phyloP scores from a whole-genome alignment of 306 rosid species.

The Cajanus cajan region DNA sequence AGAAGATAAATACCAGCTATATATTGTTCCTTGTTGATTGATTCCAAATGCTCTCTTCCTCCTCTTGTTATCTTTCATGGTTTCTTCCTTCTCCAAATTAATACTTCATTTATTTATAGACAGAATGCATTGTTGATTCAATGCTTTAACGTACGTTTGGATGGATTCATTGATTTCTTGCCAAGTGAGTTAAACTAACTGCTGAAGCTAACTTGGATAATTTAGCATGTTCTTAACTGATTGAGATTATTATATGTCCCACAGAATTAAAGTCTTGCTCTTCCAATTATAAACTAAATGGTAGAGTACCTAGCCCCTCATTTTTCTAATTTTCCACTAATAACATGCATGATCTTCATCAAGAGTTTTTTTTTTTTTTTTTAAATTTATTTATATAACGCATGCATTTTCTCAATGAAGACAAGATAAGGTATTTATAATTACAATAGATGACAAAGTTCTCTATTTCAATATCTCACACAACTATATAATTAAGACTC shows the following conservation, averaged over 20 bases:
- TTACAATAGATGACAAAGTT: too few relatives aligned
- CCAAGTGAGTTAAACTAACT: not conserved
- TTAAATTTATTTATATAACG: too few relatives aligned
- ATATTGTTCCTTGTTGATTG: not conserved
- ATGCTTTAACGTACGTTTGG: not conserved
- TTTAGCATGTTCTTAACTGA: not conserved
- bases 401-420: too few relatives aligned
- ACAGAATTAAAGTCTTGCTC: slow-evolving; percentile 9
- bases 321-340: not conserved
- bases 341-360: too few relatives aligned
- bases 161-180: not conserved
- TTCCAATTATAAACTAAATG: not conserved
- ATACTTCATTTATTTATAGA: not conserved
- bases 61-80: not conserved
- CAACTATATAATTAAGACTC: too few relatives aligned
- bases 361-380: too few relatives aligned
- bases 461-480: too few relatives aligned
- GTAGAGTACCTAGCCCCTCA: not conserved
- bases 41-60: not conserved
- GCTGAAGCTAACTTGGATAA: not conserved
- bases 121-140: not conserved
- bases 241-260: slow-evolving; percentile 22
- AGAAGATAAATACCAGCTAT: not conserved
- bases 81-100: not conserved
- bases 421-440: too few relatives aligned